Evolutionary conservation across 1,284 basidiomycete genomes (phyloP).

Genomic region (Pascua guehoae): DNA sequence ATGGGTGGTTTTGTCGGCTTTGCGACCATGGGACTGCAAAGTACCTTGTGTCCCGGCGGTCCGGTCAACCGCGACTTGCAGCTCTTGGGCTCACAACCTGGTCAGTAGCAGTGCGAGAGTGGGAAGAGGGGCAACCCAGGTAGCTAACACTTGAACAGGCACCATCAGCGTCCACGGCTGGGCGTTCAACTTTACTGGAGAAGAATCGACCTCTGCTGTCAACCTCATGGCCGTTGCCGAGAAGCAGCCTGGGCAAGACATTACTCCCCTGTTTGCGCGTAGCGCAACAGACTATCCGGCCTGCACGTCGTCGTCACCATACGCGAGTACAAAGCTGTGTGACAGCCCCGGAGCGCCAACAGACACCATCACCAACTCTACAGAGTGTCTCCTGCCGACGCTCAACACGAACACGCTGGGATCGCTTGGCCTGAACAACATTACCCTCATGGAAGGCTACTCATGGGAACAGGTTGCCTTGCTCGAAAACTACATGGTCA

Average conservation of each 20-base stretch:
- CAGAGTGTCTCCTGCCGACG: constrained; percentile 3
- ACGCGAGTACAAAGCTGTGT: constrained; percentile 74
- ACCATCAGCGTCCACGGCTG: constrained; percentile 74
- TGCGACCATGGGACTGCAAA: constrained; percentile 89
- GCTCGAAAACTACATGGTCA: constrained; percentile 70
- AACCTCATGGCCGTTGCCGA: constrained; percentile 61
- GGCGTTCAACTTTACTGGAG: constrained; percentile 71
- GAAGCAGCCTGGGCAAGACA: constrained; percentile 71
- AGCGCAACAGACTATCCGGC: constrained; percentile 60
- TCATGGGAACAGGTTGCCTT: constrained; percentile 77
- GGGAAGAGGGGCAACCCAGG: background rate
- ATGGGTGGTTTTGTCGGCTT: constrained; percentile 83
- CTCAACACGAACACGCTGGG: constrained; percentile 53
- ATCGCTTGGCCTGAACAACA: constrained; percentile 62
- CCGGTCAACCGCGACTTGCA: constrained; percentile 24
- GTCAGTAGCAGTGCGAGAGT: constrained; percentile 28
- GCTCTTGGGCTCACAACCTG: constrained; percentile 32
- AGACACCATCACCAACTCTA: background rate
- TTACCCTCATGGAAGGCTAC: constrained; percentile 69
- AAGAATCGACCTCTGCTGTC: constrained; percentile 56
- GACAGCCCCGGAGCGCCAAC: constrained; percentile 36
- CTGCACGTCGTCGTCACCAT: constrained; percentile 63
- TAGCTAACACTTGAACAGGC: constrained; percentile 41
- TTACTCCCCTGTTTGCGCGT: constrained; percentile 78
- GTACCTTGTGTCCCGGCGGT: constrained; percentile 75